Evolutionary conservation across 306 rosid genomes (phyloP), one percentile per base, ranked within the genome.

Genomic region (Arachis stenosperma): DNA sequence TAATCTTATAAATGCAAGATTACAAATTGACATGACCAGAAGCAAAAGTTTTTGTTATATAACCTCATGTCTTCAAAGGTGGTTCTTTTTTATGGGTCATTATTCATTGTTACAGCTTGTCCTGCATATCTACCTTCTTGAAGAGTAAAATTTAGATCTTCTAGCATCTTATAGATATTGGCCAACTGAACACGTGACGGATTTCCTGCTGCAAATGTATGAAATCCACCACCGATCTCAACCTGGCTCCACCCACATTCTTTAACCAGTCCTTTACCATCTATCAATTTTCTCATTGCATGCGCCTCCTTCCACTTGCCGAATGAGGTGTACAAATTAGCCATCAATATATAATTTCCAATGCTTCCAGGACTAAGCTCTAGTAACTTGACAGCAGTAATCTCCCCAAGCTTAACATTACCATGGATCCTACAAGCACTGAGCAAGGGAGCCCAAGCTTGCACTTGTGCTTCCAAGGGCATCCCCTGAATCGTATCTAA

Each of bases 281-380:
- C 76, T 50, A 90, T 84, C 74, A 73, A 50, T 50, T 78, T 83
- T 70, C 91, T 73, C 57, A 80, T 84, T 62, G 11, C 56, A 77
- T 81, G 80, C 8, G 84, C 90, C 73, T 88, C 84, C 82, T 85
- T 87, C 93, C 90, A 90, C 77, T 83, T 88, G n/a, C 90, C 91
- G 15, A 65, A 33, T 70, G 89, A 80, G 58, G 88, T 82, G 61
- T 85, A 85, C 66, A 83, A 80, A 79, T 90, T 90, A 66, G 93
- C 82, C 72, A 86, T 80, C 50, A 83, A 75, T 42, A 90, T 81
- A 73, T 80, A 84, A 71, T 63, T 84, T 63, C 85, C 90, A 30
- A 81, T 60, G 15, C 61, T 65, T 71, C 70, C 71, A 40, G 85
- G 70, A 75, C 67, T 71, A 37, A 58, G 65, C 7, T 84, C 71